Conservation (phyloP, 345 rosid species). For the Barbarea vulgaris region DNA sequence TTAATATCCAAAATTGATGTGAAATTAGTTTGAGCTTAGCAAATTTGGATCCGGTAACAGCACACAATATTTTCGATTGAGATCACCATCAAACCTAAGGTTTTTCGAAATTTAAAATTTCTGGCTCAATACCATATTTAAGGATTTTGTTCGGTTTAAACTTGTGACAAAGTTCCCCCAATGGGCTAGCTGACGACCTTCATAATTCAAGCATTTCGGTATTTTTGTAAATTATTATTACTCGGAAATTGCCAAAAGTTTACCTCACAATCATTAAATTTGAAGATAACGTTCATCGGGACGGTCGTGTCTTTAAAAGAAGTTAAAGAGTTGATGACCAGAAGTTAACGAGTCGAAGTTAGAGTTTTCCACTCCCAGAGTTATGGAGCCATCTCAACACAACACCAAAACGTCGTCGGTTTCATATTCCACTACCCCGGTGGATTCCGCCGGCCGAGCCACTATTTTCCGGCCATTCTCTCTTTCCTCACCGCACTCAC, state of each 20-base stretch:
- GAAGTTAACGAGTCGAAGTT: no score
- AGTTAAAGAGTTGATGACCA: no score
- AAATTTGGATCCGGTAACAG: background rate
- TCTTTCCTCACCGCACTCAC: slow-evolving; percentile 65
- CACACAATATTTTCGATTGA: background rate
- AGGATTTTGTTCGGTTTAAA: background rate
- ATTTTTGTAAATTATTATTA: background rate
- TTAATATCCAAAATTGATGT: background rate
- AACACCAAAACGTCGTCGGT: slow-evolving; percentile 3
- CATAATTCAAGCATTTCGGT: background rate
- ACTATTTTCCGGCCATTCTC: slow-evolving; percentile 64
- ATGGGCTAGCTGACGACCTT: background rate
- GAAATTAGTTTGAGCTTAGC: background rate
- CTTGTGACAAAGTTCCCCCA: background rate
- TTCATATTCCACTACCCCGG: slow-evolving; percentile 36
- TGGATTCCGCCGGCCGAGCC: slow-evolving; percentile 60
- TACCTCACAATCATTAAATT: background rate
- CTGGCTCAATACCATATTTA: no score
- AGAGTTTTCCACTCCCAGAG: background rate
- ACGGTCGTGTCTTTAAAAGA: background rate
- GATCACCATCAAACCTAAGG: no score
- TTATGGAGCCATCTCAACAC: slow-evolving; percentile 9
- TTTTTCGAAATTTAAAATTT: no score
- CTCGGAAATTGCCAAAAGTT: background rate
- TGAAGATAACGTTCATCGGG: background rate